Percentiles rank a stretch among this genome's conserved stretches.
These are phyloP conservation scores for Elsinoe arachidis DNA, from an alignment of 2,329 filamentous ascomycete genomes.

Conservation along the genomic window DNA sequence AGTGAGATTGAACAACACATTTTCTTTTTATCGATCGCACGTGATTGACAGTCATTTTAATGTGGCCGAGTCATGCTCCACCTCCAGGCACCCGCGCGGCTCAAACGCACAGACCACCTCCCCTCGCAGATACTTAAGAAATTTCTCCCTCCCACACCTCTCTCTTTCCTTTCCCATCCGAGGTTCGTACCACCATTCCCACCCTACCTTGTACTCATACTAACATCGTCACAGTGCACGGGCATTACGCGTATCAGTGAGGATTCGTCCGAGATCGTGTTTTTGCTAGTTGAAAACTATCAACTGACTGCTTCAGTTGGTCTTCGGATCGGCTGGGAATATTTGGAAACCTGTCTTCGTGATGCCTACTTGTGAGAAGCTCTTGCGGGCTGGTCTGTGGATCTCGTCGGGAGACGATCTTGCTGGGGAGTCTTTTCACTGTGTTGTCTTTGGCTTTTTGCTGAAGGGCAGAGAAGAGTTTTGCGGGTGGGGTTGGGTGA, in stretches of 20 bases:
- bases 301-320: slow-evolving; percentile 66
- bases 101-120: background rate
- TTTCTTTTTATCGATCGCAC: too few relatives aligned
- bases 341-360: slow-evolving; percentile 54
- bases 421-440: slow-evolving; percentile 10
- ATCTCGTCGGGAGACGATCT: background rate
- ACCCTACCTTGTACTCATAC: slow-evolving; percentile 18
- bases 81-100: too few relatives aligned
- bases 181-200: background rate
- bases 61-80: too few relatives aligned
- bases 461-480: slow-evolving; percentile 12
- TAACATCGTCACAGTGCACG: slow-evolving; percentile 53
- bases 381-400: slow-evolving; percentile 45
- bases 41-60: too few relatives aligned
- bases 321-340: slow-evolving; percentile 66
- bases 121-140: too few relatives aligned
- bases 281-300: slow-evolving; percentile 90
- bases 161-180: slow-evolving; percentile 12
- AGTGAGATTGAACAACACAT: too few relatives aligned
- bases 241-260: slow-evolving; percentile 79
- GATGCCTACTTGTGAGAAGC: slow-evolving; percentile 25
- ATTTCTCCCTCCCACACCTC: slow-evolving; percentile 2
- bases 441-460: slow-evolving; percentile 7
- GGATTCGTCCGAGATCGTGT: slow-evolving; percentile 78
- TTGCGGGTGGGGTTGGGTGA: background rate